Evolutionary conservation across 768 basidiomycete species (phyloP).

Genomic region (Agaricus sinodeliciosus): DNA sequence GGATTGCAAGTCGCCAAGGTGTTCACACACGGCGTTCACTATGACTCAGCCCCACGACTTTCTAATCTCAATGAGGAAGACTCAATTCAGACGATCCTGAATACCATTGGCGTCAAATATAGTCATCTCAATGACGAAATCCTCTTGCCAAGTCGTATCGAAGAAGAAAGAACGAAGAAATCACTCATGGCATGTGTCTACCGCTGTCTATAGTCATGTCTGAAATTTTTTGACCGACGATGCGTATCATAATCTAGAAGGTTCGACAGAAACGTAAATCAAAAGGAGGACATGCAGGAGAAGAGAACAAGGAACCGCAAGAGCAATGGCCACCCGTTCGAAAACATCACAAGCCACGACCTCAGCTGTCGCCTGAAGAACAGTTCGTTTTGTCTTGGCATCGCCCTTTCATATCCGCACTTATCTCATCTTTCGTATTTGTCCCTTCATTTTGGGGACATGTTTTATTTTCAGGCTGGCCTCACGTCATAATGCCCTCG

Average conservation of each 20-base stretch:
- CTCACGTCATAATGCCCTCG: slow-evolving; percentile 51
- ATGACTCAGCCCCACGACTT: slow-evolving; percentile 27
- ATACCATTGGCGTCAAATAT: slow-evolving; percentile 59
- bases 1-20: too few species aligned
- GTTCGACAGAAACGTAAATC: slow-evolving; percentile 19
- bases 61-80: slow-evolving; percentile 32
- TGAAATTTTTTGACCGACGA: neutral
- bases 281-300: slow-evolving; percentile 14
- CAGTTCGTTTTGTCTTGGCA: slow-evolving; percentile 30
- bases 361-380: slow-evolving; percentile 37
- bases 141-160: slow-evolving; percentile 59
- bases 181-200: slow-evolving; percentile 37
- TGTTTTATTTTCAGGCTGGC: slow-evolving; percentile 32
- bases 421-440: slow-evolving; percentile 3
- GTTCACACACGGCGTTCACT: neutral
- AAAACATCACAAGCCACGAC: slow-evolving; percentile 43
- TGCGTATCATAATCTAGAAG: slow-evolving; percentile 17
- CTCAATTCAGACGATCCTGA: slow-evolving; percentile 47
- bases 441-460: neutral
- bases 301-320: slow-evolving; percentile 24
- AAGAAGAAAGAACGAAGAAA: slow-evolving; percentile 53
- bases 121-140: slow-evolving; percentile 72
- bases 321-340: slow-evolving; percentile 61
- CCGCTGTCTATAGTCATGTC: neutral
- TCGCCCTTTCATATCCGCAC: slow-evolving; percentile 2